Evolutionary conservation across 2,329 filamentous ascomycete genomes (phyloP).

Genomic region (Trichoderma asperellum): DNA sequence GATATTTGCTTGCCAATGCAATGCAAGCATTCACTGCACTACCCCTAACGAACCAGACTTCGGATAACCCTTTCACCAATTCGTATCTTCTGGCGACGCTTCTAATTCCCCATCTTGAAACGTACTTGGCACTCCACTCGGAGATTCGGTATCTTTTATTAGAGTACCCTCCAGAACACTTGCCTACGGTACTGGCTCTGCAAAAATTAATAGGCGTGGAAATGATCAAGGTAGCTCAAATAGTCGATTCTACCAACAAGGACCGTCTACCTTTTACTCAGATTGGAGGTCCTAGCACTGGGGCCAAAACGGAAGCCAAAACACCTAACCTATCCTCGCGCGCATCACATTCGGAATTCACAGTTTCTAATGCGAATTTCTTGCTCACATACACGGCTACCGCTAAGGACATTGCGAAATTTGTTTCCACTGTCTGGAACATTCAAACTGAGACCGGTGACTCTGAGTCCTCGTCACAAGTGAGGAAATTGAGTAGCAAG

Average conservation of each 20-base stretch:
- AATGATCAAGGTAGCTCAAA: conserved; percentile 61
- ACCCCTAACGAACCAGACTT: conserved; percentile 52
- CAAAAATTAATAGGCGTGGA: conserved; percentile 61
- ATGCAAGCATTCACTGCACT: conserved; percentile 62
- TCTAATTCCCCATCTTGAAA: conserved; percentile 63
- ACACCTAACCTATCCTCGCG: conserved; percentile 35
- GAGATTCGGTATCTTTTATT: conserved; percentile 61
- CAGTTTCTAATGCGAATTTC: conserved; percentile 59
- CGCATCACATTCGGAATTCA: conserved; percentile 37
- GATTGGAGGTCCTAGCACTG: conserved; percentile 43
- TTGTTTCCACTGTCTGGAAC: conserved; percentile 58
- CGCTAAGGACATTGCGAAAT: conserved; percentile 56
- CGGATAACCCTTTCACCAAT: conserved; percentile 59
- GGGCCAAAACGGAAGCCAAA: conserved; percentile 35
- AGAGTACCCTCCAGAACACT: conserved; percentile 61
- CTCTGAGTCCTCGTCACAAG: conserved; percentile 48
- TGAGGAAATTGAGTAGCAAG: conserved; percentile 33
- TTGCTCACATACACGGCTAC: conserved; percentile 60
- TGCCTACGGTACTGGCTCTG: conserved; percentile 60
- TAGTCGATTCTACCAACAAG: conserved; percentile 52
- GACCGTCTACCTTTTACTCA: conserved; percentile 46
- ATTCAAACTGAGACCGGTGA: conserved; percentile 40
- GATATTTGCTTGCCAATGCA: conserved; percentile 63
- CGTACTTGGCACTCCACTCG: conserved; percentile 58
- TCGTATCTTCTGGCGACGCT: conserved; percentile 59